Evolutionary conservation across 163 green algal genomes (phyloP), one percentile per base, ranked within the genome.

Genomic region (Trebouxiophyceae sp.): DNA sequence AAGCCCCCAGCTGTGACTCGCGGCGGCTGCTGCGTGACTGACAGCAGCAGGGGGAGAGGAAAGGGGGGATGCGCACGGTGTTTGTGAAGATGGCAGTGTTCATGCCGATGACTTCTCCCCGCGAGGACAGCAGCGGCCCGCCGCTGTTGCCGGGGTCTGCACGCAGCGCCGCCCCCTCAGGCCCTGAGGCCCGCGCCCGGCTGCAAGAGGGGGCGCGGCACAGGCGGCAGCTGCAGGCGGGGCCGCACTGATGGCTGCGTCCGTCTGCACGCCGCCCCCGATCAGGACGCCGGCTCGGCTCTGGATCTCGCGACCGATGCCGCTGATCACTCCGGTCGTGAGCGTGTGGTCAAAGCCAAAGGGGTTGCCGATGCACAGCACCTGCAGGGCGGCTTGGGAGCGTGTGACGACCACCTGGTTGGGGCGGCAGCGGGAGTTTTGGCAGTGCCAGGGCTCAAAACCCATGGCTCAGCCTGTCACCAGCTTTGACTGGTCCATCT

Each of bases 341-440:
- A 72, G 3, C n/a, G 81, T 92, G 63, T 91, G 82, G 59, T 93
- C 85, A 72, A 94, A 93, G 26, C 87, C 87, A 75, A 95, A 95
- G 7, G 87, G 87, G 60, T 91, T 91, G 50, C 87, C 87, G 45
- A 94, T 87, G 19, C 86, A 86, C 30, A 91, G 54, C 27, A 80
- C 82, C 39, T 50, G 39, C 39, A 50, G 12, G 19, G 19, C 12
- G 12, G 39, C 12, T 4, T 71, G 64, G 62, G 19, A 12, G 39
- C 12, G 39, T 50, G 39, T 50, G 39, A n/a, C 39, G 39, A 50
- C 39, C 12, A 50, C n/a, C n/a, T n/a, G n/a, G n/a, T n/a, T n/a
- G n/a, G n/a, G n/a, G n/a, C n/a, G n/a, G n/a, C n/a, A n/a, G n/a
- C n/a, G n/a, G n/a, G n/a, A n/a, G n/a, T n/a, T n/a, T n/a, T n/a